Base-by-base conservation (phyloP, 192 early-diverging fungal genomes). In the Podochytrium sp. region DNA sequence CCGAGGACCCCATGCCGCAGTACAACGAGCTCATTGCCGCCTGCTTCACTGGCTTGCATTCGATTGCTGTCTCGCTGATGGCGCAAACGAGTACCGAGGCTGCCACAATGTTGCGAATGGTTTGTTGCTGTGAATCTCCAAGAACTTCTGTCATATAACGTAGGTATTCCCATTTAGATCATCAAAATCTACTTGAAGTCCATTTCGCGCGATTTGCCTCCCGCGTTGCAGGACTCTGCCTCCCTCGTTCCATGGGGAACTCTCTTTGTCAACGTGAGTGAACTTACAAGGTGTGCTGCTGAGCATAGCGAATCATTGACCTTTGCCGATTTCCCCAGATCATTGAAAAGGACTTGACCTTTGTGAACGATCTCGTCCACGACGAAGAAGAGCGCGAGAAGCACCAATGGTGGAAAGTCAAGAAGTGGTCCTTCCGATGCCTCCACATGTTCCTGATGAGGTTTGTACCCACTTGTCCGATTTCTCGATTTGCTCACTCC, bases 381-480 rank as follows among this genome's bases (percentile, higher is more conserved):
- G 85, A 84, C 6, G 83, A 85, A 41, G 90, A 92, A 50, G 94
- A 95, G 37, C 77, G 89, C 34, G 93, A 93, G 63, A 91, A 90
- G 74, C 89, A 92, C 78, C 90, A 91, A 25, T 94, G 89, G 84
- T 95, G 92, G 91, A 95, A 96, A 83, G 91, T 91, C 60, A 97
- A 96, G 78, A 96, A 97, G 76, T 97, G 97, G 96, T 91, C 96
- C 6, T 91, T 91, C 76, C 23, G 60, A 29, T 93, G 90, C 79
- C 81, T 99, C 74, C 94, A 96, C 85, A 89, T 88, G 25, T 86
- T 94, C 10, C 95, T 96, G 65, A 71, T 78, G 40, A 79, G 86
- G 79, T 81, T 62, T 43, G 74, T 33, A 2, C 0, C 27, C 20
- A 27, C 14, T 30, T 14, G 23, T 25, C 55, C 20, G 27, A 14